Evolutionary conservation across 78 protist species (phyloP), one percentile per base, ranked within the genome.

Genomic region (Polysphondylium violaceum): DNA sequence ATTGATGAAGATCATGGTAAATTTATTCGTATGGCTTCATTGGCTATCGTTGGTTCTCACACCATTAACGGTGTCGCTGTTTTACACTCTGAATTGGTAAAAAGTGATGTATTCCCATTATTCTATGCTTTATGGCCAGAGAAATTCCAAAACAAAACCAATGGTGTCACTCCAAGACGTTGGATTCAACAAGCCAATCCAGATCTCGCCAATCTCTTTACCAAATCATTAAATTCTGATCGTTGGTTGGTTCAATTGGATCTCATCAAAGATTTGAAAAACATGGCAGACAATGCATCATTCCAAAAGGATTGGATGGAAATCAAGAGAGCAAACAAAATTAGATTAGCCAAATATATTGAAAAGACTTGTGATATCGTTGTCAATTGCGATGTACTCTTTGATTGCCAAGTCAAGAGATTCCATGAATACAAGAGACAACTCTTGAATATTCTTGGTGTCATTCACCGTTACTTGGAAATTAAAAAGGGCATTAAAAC

Each of bases 381-480:
- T 25, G 89, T 98, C 27, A 33, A 83, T 74, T 78, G 59, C 50
- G 88, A 95, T 63, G 86, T 96, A 38, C 38, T 98, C 58, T 98
- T 97, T 50, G 98, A 98, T 78, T 7, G 68, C 27, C 98, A 97
- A 33, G 97, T 96, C 61, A 98, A 98, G 96, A 92, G 99, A 51
- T 94, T 98, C 93, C 99, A 98, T 92, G 98, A 98, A 94, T 98
- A 98, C 97, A 98, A 98, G 95, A 88, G 99, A 29, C 99, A 98
- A 79, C 83, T 96, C 19, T 38, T 98, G 38, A 97, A 97, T 61
- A 64, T 92, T 33, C 95, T 98, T 36, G 74, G 86, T 40, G 76
- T 79, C 33, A 75, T 92, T 36, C 53, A 81, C 36, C 53, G 95
- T 31, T 92, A 83, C 55, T 53, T 63, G 12, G 89, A 68, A 27